These are phyloP conservation scores for Sambucus nigra DNA, from an alignment of 129 eudicot species.

Conservation along the genomic window DNA sequence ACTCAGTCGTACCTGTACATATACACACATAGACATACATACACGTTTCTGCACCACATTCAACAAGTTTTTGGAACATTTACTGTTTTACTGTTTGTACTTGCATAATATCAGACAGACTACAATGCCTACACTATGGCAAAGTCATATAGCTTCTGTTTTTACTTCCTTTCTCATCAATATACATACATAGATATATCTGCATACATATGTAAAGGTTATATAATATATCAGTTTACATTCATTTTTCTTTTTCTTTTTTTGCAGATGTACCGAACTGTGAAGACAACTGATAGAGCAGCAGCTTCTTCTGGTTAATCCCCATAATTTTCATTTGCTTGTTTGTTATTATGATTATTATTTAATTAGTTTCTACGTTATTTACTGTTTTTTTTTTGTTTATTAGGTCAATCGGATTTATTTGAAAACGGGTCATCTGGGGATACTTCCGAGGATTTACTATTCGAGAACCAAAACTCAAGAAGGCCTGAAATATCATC, in stretches of 20 bases:
- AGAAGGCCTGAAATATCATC: constrained; percentile 20
- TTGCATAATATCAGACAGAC: not conserved
- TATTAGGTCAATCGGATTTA: constrained; percentile 58
- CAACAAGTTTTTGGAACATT: not conserved
- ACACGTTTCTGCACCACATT: not conserved
- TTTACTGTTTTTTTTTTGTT: not conserved
- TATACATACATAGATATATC: not conserved
- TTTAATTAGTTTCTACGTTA: not conserved
- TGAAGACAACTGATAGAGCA: constrained; percentile 84
- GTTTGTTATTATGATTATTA: too few species aligned
- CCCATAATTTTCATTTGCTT: too few species aligned
- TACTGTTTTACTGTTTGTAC: not conserved
- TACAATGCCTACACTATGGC: too few species aligned
- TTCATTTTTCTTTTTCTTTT: not conserved
- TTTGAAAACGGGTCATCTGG: constrained; percentile 74
- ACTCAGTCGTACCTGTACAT: too few species aligned
- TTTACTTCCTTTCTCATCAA: not conserved
- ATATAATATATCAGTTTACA: not conserved
- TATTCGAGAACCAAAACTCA: constrained; percentile 42
- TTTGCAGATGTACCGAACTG: constrained; percentile 86
- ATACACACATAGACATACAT: not conserved
- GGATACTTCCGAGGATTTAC: constrained; percentile 58
- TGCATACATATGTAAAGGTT: not conserved
- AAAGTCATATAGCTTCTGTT: not conserved
- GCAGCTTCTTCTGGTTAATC: constrained; percentile 73